These are phyloP conservation scores for Stygiomarasmius scandens DNA, from an alignment of 1,284 basidiomycete genomes.

Conservation along the genomic window DNA sequence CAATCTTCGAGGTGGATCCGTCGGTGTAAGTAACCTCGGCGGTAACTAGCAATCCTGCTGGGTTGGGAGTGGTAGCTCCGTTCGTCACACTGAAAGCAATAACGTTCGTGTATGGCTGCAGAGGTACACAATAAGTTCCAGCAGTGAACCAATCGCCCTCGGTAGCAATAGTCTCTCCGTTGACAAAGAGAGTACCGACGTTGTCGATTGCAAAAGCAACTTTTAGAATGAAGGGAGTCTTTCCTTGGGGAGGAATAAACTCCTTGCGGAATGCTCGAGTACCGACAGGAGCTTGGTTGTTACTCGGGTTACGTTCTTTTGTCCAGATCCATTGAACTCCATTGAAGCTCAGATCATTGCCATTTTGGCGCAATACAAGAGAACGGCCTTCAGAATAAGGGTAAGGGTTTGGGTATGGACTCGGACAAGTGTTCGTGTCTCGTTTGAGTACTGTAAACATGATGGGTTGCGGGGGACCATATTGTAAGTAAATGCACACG, in stretches of 20 bases:
- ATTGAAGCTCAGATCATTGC: not conserved
- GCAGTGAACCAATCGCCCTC: slow-evolving; percentile 15
- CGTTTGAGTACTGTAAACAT: too few species aligned
- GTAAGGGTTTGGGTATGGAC: too few species aligned
- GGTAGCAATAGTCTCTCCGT: slow-evolving; percentile 24
- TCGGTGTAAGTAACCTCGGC: too few species aligned
- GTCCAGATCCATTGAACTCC: slow-evolving; percentile 9
- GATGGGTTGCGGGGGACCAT: too few species aligned
- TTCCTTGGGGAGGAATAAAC: slow-evolving; percentile 22
- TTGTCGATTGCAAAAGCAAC: slow-evolving; percentile 20
- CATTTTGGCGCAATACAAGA: slow-evolving; percentile 5
- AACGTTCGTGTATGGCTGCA: slow-evolving; percentile 17
- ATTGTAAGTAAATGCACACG: too few species aligned
- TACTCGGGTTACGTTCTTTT: not conserved
- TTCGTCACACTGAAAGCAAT: slow-evolving; percentile 21
- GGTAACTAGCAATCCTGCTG: slow-evolving; percentile 22
- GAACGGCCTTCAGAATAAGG: too few species aligned
- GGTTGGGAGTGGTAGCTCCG: not conserved
- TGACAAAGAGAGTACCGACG: slow-evolving; percentile 29
- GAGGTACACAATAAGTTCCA: slow-evolving; percentile 18
- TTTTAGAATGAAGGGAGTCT: slow-evolving; percentile 19
- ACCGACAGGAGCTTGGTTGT: not conserved
- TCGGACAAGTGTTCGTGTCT: too few species aligned
- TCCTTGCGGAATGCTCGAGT: slow-evolving; percentile 26
- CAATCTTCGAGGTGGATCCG: too few species aligned